These are phyloP conservation scores for Stagonosporopsis rhizophila DNA, from an alignment of 2,329 filamentous ascomycete species.

Conservation along the genomic window DNA sequence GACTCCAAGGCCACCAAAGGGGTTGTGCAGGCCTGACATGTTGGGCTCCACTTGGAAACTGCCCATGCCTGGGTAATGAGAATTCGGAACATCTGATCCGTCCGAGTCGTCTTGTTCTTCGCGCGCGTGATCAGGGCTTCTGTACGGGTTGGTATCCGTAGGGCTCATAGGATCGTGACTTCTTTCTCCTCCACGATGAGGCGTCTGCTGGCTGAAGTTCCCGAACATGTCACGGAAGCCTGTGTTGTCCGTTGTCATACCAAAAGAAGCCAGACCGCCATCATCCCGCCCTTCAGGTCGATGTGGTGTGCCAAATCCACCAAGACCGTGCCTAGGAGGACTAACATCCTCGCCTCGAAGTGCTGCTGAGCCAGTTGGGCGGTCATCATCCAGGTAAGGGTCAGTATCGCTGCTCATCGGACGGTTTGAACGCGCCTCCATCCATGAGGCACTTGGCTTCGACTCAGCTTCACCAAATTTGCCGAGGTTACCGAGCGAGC, in stretches of 20 bases:
- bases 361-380: conserved; percentile 71
- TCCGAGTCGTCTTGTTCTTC: conserved; percentile 67
- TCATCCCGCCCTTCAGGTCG: conserved; percentile 64
- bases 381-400: conserved; percentile 72
- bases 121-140: conserved; percentile 82
- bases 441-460: conserved; percentile 60
- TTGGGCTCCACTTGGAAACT: conserved; percentile 60
- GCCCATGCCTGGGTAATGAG: conserved; percentile 60
- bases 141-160: conserved; percentile 94
- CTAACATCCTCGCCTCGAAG: conserved; percentile 78
- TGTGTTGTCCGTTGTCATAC: conserved; percentile 65
- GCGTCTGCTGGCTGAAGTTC: conserved; percentile 64
- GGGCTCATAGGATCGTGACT: conserved; percentile 81
- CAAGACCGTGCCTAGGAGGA: conserved; percentile 56
- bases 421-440: conserved; percentile 55
- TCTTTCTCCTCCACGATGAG: conserved; percentile 54
- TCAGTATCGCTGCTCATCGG: conserved; percentile 71
- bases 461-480: conserved; percentile 61
- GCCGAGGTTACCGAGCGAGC: conserved; percentile 60
- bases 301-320: conserved; percentile 51
- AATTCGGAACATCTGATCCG: conserved; percentile 60
- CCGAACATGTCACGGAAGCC: conserved; percentile 65
- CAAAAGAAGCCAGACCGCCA: conserved; percentile 66
- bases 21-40: conserved; percentile 51
- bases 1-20: conserved; percentile 65